Evolutionary conservation across 495 filamentous ascomycete genomes (phyloP).

Genomic region (Viridothelium virens): DNA sequence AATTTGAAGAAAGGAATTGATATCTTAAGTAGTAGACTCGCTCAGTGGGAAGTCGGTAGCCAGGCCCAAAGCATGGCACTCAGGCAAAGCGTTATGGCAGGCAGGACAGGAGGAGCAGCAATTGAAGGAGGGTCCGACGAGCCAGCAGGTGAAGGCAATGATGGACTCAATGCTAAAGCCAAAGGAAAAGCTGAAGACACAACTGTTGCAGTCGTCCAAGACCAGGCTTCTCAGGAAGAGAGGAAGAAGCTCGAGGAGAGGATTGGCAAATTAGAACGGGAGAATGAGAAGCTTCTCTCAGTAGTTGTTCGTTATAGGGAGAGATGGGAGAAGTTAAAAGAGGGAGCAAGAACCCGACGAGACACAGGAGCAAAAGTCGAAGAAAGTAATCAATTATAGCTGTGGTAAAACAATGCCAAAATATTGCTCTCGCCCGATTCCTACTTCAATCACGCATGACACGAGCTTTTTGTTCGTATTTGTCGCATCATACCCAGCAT

Average conservation of each 20-base stretch:
- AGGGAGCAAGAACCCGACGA: conserved; percentile 56
- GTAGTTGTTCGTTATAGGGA: conserved; percentile 64
- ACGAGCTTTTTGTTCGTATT: no score
- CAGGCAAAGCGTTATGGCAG: conserved; percentile 64
- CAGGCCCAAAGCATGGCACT: conserved; percentile 71
- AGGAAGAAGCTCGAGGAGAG: conserved; percentile 43
- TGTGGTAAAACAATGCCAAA: neutral
- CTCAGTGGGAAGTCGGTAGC: conserved; percentile 82
- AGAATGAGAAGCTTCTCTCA: conserved; percentile 61
- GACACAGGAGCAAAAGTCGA: neutral
- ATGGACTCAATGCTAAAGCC: conserved; percentile 12
- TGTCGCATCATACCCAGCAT: no score
- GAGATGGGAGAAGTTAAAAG: conserved; percentile 78
- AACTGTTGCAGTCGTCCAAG: conserved; percentile 45
- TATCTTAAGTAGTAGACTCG: conserved; percentile 65
- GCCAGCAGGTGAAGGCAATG: neutral
- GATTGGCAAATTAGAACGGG: conserved; percentile 43
- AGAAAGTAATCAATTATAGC: neutral
- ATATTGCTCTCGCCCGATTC: neutral
- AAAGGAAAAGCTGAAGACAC: conserved; percentile 40
- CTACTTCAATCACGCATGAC: no score
- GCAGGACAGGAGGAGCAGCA: conserved; percentile 35
- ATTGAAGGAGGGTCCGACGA: conserved; percentile 20
- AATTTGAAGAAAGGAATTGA: conserved; percentile 67
- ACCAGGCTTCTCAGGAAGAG: conserved; percentile 44